These are phyloP conservation scores for Moniliella sp. DNA, from an alignment of 1,284 basidiomycete species.

Conservation along the genomic window DNA sequence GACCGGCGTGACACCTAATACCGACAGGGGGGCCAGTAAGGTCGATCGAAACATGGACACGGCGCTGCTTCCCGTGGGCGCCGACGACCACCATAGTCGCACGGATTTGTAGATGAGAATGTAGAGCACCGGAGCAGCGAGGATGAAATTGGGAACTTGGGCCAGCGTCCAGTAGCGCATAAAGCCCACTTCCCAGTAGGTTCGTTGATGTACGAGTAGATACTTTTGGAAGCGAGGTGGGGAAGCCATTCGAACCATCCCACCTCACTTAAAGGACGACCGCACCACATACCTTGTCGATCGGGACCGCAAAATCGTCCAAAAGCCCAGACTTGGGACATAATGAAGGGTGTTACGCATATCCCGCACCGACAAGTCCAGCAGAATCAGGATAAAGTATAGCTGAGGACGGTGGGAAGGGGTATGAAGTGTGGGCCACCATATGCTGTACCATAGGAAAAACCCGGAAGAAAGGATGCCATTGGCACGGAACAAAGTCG, in stretches of 20 bases:
- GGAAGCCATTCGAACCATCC: constrained; percentile 50
- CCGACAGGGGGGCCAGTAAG: constrained; percentile 2
- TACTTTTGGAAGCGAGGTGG: constrained; percentile 61
- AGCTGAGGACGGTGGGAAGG: not conserved
- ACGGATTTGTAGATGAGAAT: constrained; percentile 1
- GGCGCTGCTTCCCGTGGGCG: no score
- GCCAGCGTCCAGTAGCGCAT: constrained; percentile 61
- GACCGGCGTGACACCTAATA: constrained; percentile 19
- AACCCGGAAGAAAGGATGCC: constrained; percentile 56
- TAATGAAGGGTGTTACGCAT: constrained; percentile 45
- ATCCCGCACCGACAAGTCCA: constrained; percentile 26
- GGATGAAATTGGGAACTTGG: constrained; percentile 68
- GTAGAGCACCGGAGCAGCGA: constrained; percentile 50
- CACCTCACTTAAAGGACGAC: constrained; percentile 47
- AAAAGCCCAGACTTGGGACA: constrained; percentile 51
- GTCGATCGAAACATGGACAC: no score
- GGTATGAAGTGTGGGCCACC: constrained; percentile 1
- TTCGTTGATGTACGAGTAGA: constrained; percentile 40
- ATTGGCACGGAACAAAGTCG: constrained; percentile 56
- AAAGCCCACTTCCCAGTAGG: constrained; percentile 49
- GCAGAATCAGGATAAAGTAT: not conserved
- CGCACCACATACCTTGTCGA: not conserved
- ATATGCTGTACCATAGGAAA: constrained; percentile 15
- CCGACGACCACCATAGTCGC: not conserved
- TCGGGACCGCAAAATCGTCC: constrained; percentile 51